Percentiles rank a stretch among this genome's conserved stretches.
Evolutionary conservation across 108 stramenopile species (phyloP).

Genomic region (Halocafeteria seosinensis): DNA sequence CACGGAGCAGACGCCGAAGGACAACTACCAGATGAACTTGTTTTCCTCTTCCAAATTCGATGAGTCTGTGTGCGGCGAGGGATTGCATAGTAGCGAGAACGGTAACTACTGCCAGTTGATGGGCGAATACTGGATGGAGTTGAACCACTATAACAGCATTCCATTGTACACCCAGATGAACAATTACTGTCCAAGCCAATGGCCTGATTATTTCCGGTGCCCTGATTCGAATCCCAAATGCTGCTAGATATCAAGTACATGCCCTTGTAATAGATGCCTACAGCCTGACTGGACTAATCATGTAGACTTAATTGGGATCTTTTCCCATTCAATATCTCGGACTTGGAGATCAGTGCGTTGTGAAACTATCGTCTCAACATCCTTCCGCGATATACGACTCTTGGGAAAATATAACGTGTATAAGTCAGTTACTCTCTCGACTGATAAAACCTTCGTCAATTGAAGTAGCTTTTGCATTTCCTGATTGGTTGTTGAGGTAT

Average conservation of each 20-base stretch:
- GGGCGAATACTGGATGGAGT: background rate
- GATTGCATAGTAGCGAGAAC: background rate
- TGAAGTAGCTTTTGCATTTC: no score
- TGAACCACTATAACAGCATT: background rate
- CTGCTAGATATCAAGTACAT: constrained; percentile 2
- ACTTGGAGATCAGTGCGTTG: no score
- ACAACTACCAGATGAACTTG: background rate
- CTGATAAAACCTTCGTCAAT: no score
- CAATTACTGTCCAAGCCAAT: background rate
- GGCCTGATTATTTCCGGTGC: background rate
- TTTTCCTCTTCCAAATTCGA: background rate
- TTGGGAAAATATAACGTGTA: no score
- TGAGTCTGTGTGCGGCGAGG: background rate
- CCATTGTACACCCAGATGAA: background rate
- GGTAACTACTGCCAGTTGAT: constrained; percentile 4
- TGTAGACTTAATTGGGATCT: no score
- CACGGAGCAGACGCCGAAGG: background rate
- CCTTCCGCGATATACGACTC: no score
- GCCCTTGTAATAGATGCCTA: no score
- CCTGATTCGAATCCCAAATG: background rate
- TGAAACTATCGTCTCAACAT: no score
- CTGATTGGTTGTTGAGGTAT: no score
- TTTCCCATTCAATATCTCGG: no score
- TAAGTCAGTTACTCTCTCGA: no score
- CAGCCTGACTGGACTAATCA: no score